Conservation (phyloP, 805 yeast species). For the Saturnispora serradocipensis region DNA sequence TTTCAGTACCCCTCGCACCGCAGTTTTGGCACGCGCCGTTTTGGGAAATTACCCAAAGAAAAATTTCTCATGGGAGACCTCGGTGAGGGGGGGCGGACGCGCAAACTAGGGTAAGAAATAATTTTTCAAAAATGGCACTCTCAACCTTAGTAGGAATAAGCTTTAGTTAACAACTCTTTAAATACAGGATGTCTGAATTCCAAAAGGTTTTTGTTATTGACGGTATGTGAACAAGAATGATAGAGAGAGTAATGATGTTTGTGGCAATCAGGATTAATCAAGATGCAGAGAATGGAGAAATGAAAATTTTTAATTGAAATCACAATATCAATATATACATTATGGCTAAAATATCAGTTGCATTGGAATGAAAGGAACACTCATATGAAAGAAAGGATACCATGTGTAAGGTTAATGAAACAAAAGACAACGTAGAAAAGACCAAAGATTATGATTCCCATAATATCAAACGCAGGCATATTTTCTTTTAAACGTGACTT, state of each 20-base stretch:
- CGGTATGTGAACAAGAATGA: constrained; percentile 44
- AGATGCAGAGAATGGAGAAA: neutral
- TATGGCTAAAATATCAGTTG: too few relatives aligned
- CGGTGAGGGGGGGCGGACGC: neutral
- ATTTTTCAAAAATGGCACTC: neutral
- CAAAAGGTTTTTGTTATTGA: constrained; percentile 98
- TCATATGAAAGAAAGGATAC: too few relatives aligned
- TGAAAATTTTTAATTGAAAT: neutral
- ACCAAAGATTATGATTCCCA: too few relatives aligned
- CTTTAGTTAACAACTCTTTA: constrained; percentile 2
- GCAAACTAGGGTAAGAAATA: neutral
- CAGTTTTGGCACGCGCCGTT: neutral
- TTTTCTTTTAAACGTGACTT: too few relatives aligned
- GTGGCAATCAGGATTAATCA: neutral
- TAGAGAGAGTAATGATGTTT: neutral
- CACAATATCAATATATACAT: too few relatives aligned
- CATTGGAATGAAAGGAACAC: too few relatives aligned
- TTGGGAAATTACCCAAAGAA: neutral
- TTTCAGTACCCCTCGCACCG: constrained; percentile 1
- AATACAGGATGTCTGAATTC: constrained; percentile 58
- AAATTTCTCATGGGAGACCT: neutral
- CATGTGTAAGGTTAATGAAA: too few relatives aligned
- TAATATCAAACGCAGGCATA: too few relatives aligned
- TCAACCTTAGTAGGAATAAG: neutral
- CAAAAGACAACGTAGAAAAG: too few relatives aligned